Base-by-base conservation (phyloP, 345 rosid genomes). In the Noccaea caerulescens region DNA sequence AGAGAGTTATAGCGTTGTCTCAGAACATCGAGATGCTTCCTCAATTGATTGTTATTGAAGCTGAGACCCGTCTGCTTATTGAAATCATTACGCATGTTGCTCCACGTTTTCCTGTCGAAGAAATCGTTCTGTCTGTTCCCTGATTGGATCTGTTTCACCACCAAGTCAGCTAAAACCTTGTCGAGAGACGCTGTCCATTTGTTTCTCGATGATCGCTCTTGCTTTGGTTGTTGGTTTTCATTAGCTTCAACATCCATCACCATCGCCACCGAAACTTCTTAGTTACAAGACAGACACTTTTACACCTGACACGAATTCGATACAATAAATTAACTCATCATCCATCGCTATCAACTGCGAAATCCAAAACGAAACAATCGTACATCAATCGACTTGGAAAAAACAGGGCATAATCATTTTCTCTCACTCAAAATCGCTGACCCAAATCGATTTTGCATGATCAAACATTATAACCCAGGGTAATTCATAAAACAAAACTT, bases 31-130 rank as follows among this genome's bases (percentile, higher is more conserved):
- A 89, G 69, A 76, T 92, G 98, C 75, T 92, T 89, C 69, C 96
- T 83, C 76, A 92, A 47, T 51, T 92, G 98, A 69, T 84, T 86
- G 76, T 81, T 89, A 65, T 87, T 89, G 85, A 84, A 89, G 69
- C 79, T 85, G 43, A 88, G 90, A 55, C 76, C 81, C 0, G 94
- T 87, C 73, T 79, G 80, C 68, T 53, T 62, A 58, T 91, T 91
- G 76, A 91, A 89, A 51, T 87, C 96, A 13, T 80, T 76, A 0
- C 96, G 78, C 49, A 91, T 87, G 71, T 62, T 64, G 60, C 78
- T 81, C 97, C 96, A 87, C 1, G 93, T 82, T 63, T 86, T 91
- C 80, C 87, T 87, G 58, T 89, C 91, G 58, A 91, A 89, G 18
- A 83, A 82, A 79, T 82, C 79, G 73, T 87, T 84, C 4, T 83